Evolutionary conservation across 768 basidiomycete species (phyloP).

Genomic region (Steccherinum ochraceum): DNA sequence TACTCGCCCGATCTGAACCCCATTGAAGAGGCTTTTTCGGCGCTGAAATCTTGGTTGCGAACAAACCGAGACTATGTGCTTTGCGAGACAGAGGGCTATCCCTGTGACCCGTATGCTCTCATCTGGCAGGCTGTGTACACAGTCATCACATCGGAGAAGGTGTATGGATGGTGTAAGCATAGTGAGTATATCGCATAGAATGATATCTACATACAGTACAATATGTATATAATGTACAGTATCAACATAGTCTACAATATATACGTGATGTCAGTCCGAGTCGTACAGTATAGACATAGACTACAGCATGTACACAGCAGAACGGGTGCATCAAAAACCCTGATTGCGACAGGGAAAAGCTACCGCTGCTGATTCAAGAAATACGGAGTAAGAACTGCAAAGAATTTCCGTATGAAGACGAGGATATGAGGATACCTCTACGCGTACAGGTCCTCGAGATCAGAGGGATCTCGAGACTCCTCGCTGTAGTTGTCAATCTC

Average conservation of each 20-base stretch:
- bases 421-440: no score
- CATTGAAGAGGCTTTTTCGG: conserved; percentile 22
- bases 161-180: not conserved
- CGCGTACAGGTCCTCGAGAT: no score
- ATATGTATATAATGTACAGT: not conserved
- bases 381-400: not conserved
- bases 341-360: no score
- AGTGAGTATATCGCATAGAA: conserved; percentile 1
- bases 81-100: not conserved
- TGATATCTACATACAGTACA: not conserved
- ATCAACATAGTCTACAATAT: not conserved
- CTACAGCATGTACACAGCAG: no score
- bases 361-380: not conserved
- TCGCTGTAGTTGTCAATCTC: no score
- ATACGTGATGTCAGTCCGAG: no score
- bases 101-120: not conserved
- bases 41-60: conserved; percentile 18
- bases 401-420: no score
- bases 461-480: no score
- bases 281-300: no score
- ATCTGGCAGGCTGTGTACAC: conserved; percentile 1
- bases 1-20: conserved; percentile 26
- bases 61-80: conserved; percentile 9
- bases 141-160: not conserved
- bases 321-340: not conserved